These are phyloP conservation scores for Paramecium octaurelia DNA, from an alignment of 73 alveolate genomes.

Conservation along the genomic window DNA sequence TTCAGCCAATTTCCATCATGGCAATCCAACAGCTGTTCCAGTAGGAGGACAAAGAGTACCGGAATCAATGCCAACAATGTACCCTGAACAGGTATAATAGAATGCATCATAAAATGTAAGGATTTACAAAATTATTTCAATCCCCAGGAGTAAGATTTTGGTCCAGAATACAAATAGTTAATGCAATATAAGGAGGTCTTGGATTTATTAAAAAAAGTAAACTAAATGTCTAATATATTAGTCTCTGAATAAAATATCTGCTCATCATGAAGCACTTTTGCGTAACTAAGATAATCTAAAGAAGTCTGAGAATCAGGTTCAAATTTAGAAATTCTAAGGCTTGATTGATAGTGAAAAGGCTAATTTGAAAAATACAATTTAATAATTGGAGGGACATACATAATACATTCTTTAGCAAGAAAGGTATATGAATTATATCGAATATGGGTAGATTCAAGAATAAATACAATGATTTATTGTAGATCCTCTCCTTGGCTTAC, in stretches of 20 bases:
- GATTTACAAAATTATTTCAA: conserved; percentile 27
- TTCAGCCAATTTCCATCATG: not conserved
- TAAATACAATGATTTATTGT: not conserved
- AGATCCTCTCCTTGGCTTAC: not conserved
- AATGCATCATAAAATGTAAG: conserved; percentile 19
- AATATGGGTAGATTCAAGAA: not conserved
- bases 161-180: not conserved
- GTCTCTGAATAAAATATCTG: conserved; percentile 26
- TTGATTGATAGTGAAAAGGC: not conserved
- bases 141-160: conserved; percentile 3
- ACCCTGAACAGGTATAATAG: not conserved
- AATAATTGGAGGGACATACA: not conserved
- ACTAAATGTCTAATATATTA: not conserved
- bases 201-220: conserved; percentile 17
- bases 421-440: not conserved
- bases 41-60: conserved; percentile 46
- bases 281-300: not conserved
- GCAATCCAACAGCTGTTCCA: conserved; percentile 7
- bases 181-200: conserved; percentile 8
- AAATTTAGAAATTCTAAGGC: not conserved
- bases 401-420: not conserved
- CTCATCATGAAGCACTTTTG: conserved; percentile 27
- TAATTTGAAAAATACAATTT: not conserved
- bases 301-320: not conserved
- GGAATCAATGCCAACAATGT: conserved; percentile 52